Evolutionary conservation across 2,329 filamentous ascomycete genomes (phyloP), one percentile per base, ranked within the genome.

Genomic region (Sporothrix pallida): DNA sequence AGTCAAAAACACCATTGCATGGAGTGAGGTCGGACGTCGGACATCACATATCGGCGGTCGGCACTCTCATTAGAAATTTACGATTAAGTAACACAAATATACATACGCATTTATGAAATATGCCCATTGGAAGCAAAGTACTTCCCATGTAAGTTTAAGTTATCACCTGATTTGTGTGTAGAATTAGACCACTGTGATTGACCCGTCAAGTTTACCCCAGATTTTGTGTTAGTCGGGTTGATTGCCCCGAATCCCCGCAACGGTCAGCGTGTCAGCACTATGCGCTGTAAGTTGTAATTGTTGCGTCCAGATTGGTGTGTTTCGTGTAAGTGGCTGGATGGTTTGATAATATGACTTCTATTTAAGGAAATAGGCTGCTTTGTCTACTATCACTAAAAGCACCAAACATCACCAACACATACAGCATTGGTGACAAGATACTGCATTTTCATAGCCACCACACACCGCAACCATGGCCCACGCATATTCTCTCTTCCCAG

Each of bases 401-500:
- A 60, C 13, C 13, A 60, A 37, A 37, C 26, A 37, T 17, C 13
- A 17, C 23, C 56, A 17, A 17, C 17, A 17, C 10, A 60, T 60
- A 37, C 26, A 60, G 26, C 26, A 26, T 2, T 15, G 37, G 26
- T 37, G 31, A 37, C 56, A 60, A 26, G 15, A 7, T 9, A 17
- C 10, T 23, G 31, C 54, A 37, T 13, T 31, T 1, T 20, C 2
- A 52, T 10, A 23, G 9, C 6, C 20, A 26, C 54, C 1, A 58
- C 54, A 58, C 50, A 42, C 12, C 15, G 31, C 13, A n/a, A 70
- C 5, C 50, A 78, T 78, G 76, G 77, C 76, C 4, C 76, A 78
- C 70, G 75, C 75, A 26, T 77, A 75, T 37, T 72, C 75, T 10
- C 73, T 78, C 9, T 76, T 77, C 26, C 75, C 72, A 23, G 75